These are phyloP conservation scores for Carpinus fangiana DNA, from an alignment of 306 rosid genomes.

Conservation along the genomic window DNA sequence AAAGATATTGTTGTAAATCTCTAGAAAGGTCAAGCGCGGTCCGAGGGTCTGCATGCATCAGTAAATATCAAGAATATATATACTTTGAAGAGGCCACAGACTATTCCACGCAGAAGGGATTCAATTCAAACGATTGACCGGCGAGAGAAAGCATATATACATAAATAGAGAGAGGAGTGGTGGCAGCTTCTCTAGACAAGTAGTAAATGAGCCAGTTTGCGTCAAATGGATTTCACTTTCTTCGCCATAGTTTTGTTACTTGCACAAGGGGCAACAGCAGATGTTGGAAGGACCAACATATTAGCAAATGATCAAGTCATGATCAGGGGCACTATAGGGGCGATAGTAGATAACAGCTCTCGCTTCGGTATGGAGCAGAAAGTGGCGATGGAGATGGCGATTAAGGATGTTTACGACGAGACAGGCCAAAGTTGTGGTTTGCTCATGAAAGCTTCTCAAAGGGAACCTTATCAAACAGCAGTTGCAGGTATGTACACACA, in stretches of 20 bases:
- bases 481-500: slow-evolving; percentile 36
- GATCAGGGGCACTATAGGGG: slow-evolving; percentile 29
- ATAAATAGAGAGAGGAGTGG: too few relatives aligned
- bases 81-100: not conserved
- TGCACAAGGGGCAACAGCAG: not conserved
- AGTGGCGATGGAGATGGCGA: slow-evolving; percentile 52
- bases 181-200: not conserved
- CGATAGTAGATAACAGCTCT: slow-evolving; percentile 33
- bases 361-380: slow-evolving; percentile 49
- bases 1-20: not conserved
- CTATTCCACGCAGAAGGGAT: not conserved
- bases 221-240: not conserved
- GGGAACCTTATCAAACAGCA: slow-evolving; percentile 42
- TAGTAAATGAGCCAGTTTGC: not conserved
- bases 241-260: slow-evolving; percentile 3
- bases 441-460: slow-evolving; percentile 25
- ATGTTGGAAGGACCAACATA: not conserved
- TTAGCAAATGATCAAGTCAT: too few relatives aligned
- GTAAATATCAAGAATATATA: not conserved
- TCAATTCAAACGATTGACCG: not conserved
- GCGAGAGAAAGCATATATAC: too few relatives aligned
- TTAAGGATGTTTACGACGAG: slow-evolving; percentile 29
- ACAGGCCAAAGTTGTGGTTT: slow-evolving; percentile 29
- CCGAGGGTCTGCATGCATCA: not conserved
- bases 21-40: not conserved